Base-by-base conservation (phyloP, 108 stramenopile genomes). In the Schizochytrium sp. region DNA sequence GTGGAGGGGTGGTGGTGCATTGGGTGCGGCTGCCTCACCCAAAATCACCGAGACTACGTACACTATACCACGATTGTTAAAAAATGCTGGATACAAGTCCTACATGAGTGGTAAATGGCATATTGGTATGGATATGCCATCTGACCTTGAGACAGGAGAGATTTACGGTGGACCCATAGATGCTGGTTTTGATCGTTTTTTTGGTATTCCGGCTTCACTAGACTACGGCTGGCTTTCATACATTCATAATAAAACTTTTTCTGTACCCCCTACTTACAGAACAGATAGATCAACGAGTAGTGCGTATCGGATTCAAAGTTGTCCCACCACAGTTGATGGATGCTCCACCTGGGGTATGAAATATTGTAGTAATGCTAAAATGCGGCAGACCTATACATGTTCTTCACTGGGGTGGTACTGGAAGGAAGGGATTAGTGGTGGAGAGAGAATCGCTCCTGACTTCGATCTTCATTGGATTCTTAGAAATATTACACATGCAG, bases 81-180 rank as follows among this genome's bases (percentile, higher is more conserved):
- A 64, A 64, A 42, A 7, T 41, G 10, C 4, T 7, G 61, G 61
- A 4, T 64, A 64, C 10, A 64, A 10, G 61, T 8, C 61, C 7
- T 64, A 64, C 61, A 64, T 64, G 61, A 4, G 41, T 19, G 61
- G 61, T 4, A 64, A 64, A 10, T 64, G 61, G 61, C 61, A 64
- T 42, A 64, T 64, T 10, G 61, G 61, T 4, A 64, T 64, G 61
- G 10, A 64, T 4, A 64, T 64, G 13, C 61, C 61, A 64, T 5
- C 38, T 42, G 61, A 19, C 7, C 7, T 64, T 64, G 7, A 4
- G 10, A 19, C 38, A 4, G 61, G 61, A 42, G 61, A 64, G 42
- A 64, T 64, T 10, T 7, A 7, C 61, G 61, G 61, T 41, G 61
- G 61, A 5, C 61, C 61, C 61, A 64, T 64, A 4, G 61, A 64